Evolutionary conservation across 208 protist species (phyloP), one percentile per base, ranked within the genome.

Genomic region (Crithidia expoeki): DNA sequence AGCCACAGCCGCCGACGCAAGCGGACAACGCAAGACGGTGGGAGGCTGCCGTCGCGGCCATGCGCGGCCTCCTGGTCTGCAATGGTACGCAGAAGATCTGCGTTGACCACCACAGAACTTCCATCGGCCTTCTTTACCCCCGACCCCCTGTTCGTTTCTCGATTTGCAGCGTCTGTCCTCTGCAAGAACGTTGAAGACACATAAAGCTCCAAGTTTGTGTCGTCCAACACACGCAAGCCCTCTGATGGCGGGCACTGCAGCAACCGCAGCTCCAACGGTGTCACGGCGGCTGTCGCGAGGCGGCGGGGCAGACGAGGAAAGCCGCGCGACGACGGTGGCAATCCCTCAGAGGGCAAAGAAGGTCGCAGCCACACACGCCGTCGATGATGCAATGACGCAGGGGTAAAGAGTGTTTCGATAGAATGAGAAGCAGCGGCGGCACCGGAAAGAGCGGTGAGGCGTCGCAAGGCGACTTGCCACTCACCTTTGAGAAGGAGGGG

Each of bases 1-100:
- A 82, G 60, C 76, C 82, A 87, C 23, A 92, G 58, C 6, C 88
- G 88, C 3, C 71, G 81, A 4, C 89, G 84, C 40, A 91, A 74
- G 21, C 79, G 76, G 4, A 83, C 44, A 19, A 85, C 65, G 28
- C 49, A 64, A n/a, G 72, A 25, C 59, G 63, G 62, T 16, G 75
- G 68, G 23, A 53, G 21, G 23, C 16, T 3, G 14, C 7, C 12
- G 21, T 25, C 14, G 23, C 60, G 67, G 14, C 58, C 72, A 9
- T 28, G 42, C 5, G 42, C 34, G 17, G 38, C 46, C 30, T 76
- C 68, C 1, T 47, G 23, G 4, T 49, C 53, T 25, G 23, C 55
- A 4, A 44, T 27, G 0, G 42, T 61, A 23, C 52, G 27, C 19
- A 60, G 55, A 28, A 71, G 19, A 14, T 42, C 55, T 46, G 58